phyloP scores from a whole-genome alignment of 306 rosid species.

The Pterocarpus macrocarpus region DNA sequence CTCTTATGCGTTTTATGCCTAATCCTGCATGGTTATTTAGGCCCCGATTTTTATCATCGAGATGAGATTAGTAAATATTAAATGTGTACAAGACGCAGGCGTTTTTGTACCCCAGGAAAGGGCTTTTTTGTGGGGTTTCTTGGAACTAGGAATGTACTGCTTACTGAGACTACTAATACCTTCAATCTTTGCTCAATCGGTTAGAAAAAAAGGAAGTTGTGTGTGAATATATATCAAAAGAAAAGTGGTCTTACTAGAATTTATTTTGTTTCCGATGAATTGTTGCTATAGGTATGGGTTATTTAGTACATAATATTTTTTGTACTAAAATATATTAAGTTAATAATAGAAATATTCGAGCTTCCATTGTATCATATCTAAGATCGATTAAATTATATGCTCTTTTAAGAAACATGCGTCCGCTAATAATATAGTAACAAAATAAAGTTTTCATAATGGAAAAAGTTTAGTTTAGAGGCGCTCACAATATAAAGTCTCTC shows the following conservation, averaged over 20 bases:
- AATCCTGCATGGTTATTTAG: conserved; percentile 36
- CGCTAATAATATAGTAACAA: too few species aligned
- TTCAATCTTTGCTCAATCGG: background rate
- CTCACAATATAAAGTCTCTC: too few species aligned
- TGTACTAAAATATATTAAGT: background rate
- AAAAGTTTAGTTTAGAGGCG: too few species aligned
- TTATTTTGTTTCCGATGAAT: background rate
- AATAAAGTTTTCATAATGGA: too few species aligned
- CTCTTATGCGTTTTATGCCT: conserved; percentile 20
- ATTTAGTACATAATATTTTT: background rate
- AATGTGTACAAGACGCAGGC: background rate
- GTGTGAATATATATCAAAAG: background rate
- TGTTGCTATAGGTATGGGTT: background rate
- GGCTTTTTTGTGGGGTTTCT: too few species aligned
- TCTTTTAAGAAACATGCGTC: background rate
- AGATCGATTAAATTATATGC: background rate
- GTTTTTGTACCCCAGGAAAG: too few species aligned
- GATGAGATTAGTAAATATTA: conserved; percentile 2
- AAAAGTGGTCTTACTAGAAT: background rate
- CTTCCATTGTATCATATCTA: background rate
- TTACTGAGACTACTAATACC: background rate
- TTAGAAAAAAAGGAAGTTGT: background rate
- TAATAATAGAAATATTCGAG: background rate
- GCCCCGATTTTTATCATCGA: background rate
- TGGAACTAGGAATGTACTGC: background rate